phyloP scores from a whole-genome alignment of 2,329 filamentous ascomycete species.

The Hymenoscyphus occultus region DNA sequence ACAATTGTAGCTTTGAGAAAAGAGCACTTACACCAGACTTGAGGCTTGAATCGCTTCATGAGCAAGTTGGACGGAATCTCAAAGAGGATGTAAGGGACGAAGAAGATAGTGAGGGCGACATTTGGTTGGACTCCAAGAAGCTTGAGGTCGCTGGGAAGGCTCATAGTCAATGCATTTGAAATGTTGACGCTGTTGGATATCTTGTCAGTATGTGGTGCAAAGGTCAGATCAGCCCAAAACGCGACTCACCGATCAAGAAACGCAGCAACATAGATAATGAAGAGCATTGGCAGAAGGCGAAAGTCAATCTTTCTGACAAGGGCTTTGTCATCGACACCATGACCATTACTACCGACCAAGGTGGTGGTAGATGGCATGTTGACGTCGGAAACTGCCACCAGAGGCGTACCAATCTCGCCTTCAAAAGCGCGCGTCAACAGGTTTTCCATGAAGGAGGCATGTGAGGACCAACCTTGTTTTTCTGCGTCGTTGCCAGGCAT shows the following conservation, averaged over 20 bases:
- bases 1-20: constrained; percentile 37
- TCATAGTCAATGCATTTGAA: not conserved
- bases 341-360: not conserved
- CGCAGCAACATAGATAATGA: constrained; percentile 70
- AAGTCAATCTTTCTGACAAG: constrained; percentile 50
- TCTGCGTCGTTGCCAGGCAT: too few relatives aligned
- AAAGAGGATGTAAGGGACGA: constrained; percentile 69
- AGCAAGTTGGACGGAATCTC: constrained; percentile 64
- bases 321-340: not conserved
- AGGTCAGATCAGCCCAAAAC: constrained; percentile 42
- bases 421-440: too few relatives aligned
- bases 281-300: constrained; percentile 62
- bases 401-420: too few relatives aligned
- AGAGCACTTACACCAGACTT: constrained; percentile 54
- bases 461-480: too few relatives aligned
- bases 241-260: constrained; percentile 66
- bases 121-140: constrained; percentile 56
- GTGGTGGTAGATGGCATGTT: not conserved
- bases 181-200: not conserved
- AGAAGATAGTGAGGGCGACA: constrained; percentile 63
- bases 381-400: not conserved
- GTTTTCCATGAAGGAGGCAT: too few relatives aligned
- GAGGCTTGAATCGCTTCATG: constrained; percentile 69
- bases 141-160: not conserved
- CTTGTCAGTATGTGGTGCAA: not conserved